Conservation (phyloP, 2,329 filamentous ascomycete genomes). For the Fusarium sp. region DNA sequence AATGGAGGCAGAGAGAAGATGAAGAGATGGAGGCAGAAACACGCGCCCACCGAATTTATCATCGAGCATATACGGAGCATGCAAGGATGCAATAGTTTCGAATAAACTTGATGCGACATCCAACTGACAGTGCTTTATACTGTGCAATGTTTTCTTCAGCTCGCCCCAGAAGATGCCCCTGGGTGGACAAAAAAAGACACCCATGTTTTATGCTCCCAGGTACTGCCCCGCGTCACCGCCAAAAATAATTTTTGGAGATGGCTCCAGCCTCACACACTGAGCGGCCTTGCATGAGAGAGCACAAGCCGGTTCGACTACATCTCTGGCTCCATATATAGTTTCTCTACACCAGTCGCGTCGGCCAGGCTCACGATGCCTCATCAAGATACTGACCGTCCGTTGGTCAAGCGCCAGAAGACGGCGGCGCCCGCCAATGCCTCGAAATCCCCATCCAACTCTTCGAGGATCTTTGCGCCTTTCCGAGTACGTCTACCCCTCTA, state of each 20-base stretch:
- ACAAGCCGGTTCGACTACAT: slow-evolving; percentile 23
- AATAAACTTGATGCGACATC: background rate
- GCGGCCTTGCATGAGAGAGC: slow-evolving; percentile 31
- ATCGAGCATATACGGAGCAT: background rate
- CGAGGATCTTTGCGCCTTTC: slow-evolving; percentile 92
- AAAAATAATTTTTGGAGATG: slow-evolving; percentile 45
- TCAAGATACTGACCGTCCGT: slow-evolving; percentile 68
- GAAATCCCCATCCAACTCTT: slow-evolving; percentile 61
- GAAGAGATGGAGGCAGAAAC: background rate
- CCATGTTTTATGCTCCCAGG: background rate
- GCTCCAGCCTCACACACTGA: slow-evolving; percentile 30
- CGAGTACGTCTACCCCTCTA: slow-evolving; percentile 67
- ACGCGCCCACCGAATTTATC: background rate
- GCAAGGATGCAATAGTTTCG: background rate
- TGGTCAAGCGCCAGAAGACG: slow-evolving; percentile 80
- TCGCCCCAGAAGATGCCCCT: background rate
- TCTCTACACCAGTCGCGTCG: slow-evolving; percentile 7
- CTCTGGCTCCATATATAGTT: slow-evolving; percentile 11
- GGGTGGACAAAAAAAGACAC: background rate
- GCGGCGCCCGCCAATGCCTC: slow-evolving; percentile 49
- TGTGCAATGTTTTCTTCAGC: background rate
- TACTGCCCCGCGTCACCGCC: slow-evolving; percentile 43
- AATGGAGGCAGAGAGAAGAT: background rate
- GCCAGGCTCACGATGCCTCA: slow-evolving; percentile 61
- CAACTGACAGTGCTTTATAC: background rate